Percentiles rank a stretch among this genome's conserved stretches.
Evolutionary conservation across 1,284 basidiomycete species (phyloP).

Genomic region (Heterobasidion annosum): DNA sequence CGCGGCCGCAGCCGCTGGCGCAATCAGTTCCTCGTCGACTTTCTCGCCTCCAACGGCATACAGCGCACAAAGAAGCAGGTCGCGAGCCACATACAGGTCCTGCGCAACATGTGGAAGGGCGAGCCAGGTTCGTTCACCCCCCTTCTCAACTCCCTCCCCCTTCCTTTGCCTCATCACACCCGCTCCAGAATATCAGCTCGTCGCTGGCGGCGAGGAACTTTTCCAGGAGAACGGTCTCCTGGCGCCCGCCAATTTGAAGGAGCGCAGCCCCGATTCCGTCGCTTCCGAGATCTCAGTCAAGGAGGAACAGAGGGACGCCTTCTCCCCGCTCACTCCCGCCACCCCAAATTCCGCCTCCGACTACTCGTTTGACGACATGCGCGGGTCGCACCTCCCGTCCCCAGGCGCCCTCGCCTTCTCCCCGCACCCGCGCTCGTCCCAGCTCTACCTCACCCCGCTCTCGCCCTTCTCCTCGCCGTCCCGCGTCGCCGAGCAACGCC

Average conservation of each 20-base stretch:
- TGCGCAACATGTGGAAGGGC: conserved; percentile 81
- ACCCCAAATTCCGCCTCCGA: conserved; percentile 6
- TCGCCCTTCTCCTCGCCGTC: neutral
- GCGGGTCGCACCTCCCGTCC: neutral
- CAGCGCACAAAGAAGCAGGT: conserved; percentile 74
- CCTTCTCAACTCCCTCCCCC: too few relatives aligned
- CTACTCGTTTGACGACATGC: conserved; percentile 3
- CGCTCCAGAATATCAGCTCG: conserved; percentile 46
- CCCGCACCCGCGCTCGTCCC: neutral
- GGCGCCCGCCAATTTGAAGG: conserved; percentile 17
- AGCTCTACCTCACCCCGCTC: conserved; percentile 1
- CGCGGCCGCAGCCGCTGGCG: conserved; percentile 71
- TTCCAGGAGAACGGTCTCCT: conserved; percentile 41
- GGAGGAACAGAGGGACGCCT: conserved; percentile 9
- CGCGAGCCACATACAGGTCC: conserved; percentile 74
- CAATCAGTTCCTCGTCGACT: conserved; percentile 76
- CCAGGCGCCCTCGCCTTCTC: neutral
- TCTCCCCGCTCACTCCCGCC: conserved; percentile 3
- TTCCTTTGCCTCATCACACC: neutral
- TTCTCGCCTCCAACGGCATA: conserved; percentile 56
- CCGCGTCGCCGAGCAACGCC: neutral
- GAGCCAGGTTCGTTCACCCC: conserved; percentile 48
- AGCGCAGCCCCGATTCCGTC: conserved; percentile 1
- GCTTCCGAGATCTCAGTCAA: conserved; percentile 10
- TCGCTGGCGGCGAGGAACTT: conserved; percentile 67